Base-by-base conservation (phyloP, 2,329 filamentous ascomycete genomes). In the Neofusicoccum parvum region DNA sequence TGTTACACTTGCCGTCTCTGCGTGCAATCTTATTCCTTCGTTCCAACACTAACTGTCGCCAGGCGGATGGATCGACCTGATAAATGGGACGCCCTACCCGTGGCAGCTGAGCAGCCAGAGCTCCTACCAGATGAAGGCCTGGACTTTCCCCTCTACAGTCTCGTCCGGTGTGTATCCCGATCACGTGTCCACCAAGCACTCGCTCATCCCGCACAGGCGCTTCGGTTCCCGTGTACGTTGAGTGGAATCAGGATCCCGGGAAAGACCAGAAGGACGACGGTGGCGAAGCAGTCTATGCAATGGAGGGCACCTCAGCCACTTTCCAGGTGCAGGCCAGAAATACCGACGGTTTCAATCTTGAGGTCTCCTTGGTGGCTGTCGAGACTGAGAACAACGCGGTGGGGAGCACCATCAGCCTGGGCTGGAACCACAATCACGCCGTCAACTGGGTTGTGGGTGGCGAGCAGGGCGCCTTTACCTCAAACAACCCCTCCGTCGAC, bases 81-180 rank as follows among this genome's bases (percentile, higher is more conserved):
- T 80, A 54, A 80, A 80, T 70, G 78, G 77, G 20, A 78, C 76
- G n/a, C 76, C 78, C 2, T 75, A 77, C 46, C 73, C 76, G 56
- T 80, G 75, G 76, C 72, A 66, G 12, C 63, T 76, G 56, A 72
- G 64, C 37, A 66, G 70, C 27, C 70, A 73, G 41, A 69, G 72
- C 39, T 73, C 74, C 2, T 78, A 79, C 66, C 75, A 79, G 62
- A 79, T 80, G 76, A 72, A 74, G 48, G 69, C 70, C 1, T 79
- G 77, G 76, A 72, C 67, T 43, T 79, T 75, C 73, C 74, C 64
- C 6, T 27, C 75, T 2, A 74, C 73, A 1, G 66, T 77, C 17
- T 69, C 54, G 32, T 70, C 75, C 60, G 72, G 72, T 72, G 68
- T 9, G 66, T 54, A 23, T n/a, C 27, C 36, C 43, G 27, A 17